Percentiles rank a stretch among this genome's conserved stretches.
These are phyloP conservation scores for Pythium coloratum DNA, from an alignment of 352 stramenopile species.

Conservation along the genomic window DNA sequence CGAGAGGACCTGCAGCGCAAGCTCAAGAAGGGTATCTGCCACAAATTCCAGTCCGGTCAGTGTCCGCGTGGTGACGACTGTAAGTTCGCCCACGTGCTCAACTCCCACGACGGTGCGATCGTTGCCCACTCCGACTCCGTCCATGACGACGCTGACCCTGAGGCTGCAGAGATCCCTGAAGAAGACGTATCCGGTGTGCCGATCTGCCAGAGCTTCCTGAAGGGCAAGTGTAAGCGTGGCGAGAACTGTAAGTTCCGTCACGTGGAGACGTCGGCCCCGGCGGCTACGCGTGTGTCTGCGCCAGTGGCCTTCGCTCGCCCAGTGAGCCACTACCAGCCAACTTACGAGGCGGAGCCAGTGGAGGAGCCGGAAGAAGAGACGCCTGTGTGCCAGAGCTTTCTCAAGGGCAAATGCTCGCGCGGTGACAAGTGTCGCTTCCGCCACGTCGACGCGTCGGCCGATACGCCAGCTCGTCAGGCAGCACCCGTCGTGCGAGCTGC, in stretches of 20 bases:
- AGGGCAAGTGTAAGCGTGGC: conserved; percentile 39
- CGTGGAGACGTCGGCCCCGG: not conserved
- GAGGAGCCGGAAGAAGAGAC: conserved; percentile 6
- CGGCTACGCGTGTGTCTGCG: not conserved
- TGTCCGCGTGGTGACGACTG: conserved; percentile 40
- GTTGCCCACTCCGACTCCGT: not conserved
- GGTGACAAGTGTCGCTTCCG: conserved; percentile 34
- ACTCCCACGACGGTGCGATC: conserved; percentile 15
- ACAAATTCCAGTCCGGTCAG: conserved; percentile 42
- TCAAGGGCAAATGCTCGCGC: conserved; percentile 44
- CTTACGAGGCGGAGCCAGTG: not conserved
- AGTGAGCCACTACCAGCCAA: not conserved
- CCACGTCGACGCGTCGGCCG: conserved; percentile 15
- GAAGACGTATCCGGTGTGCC: conserved; percentile 9
- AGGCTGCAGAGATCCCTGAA: not conserved
- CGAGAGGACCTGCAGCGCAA: conserved; percentile 72
- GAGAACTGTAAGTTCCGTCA: conserved; percentile 32
- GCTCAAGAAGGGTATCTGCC: conserved; percentile 46
- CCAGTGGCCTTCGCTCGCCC: not conserved
- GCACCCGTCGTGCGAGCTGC: not conserved
- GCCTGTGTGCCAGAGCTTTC: conserved; percentile 32
- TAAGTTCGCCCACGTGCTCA: conserved; percentile 45
- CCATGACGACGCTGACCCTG: not conserved
- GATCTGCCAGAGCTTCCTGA: conserved; percentile 31
- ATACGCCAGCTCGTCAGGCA: not conserved